Percentiles rank a stretch among this genome's conserved stretches.
Conservation (phyloP, 2,329 filamentous ascomycete genomes). For the Sclerotinia sclerotiorum region DNA sequence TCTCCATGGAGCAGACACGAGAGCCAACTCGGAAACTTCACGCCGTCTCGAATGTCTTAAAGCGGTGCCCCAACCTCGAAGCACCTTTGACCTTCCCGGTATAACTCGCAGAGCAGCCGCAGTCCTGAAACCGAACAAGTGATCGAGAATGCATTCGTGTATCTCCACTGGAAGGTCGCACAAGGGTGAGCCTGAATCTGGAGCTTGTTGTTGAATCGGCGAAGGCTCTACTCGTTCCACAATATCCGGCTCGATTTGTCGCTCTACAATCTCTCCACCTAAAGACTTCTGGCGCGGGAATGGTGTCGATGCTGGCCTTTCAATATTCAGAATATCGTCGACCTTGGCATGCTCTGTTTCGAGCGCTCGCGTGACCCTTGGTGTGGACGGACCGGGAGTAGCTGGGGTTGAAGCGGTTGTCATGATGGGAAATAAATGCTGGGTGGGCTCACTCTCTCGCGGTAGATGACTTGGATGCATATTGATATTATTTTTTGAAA, state of each 20-base stretch:
- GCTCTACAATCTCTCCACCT: constrained; percentile 35
- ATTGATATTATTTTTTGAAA: background rate
- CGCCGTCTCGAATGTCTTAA: constrained; percentile 66
- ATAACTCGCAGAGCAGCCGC: constrained; percentile 59
- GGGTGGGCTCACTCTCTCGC: constrained; percentile 31
- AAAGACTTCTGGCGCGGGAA: constrained; percentile 38
- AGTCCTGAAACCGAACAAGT: constrained; percentile 67
- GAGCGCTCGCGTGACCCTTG: constrained; percentile 34
- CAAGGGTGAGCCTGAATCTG: constrained; percentile 27
- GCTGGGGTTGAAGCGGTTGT: constrained; percentile 39
- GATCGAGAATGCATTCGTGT: constrained; percentile 69
- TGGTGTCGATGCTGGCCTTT: constrained; percentile 40
- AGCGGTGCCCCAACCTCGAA: constrained; percentile 62
- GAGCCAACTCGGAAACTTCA: constrained; percentile 64
- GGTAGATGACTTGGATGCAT: constrained; percentile 15
- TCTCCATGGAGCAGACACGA: constrained; percentile 64
- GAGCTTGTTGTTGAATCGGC: constrained; percentile 9
- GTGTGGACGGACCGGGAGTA: constrained; percentile 40
- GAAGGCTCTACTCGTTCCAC: constrained; percentile 9
- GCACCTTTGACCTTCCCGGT: constrained; percentile 52
- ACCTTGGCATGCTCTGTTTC: constrained; percentile 34
- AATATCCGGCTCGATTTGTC: constrained; percentile 15
- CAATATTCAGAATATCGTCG: constrained; percentile 36
- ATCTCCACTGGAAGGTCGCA: constrained; percentile 64
- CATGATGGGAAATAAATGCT: constrained; percentile 33